phyloP scores from a whole-genome alignment of 164 flowering plant genomes.

The grape (Vitis vinifera) region ASM3070453v1 NC_081812.1:14208001-14208500 shows the following conservation, averaged over 20 bases:
- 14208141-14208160: conserved; percentile 6
- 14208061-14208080: conserved; percentile 84
- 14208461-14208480: too few species aligned
- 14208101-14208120: conserved; percentile 31
- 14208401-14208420: too few species aligned
- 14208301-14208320: conserved; percentile 3
- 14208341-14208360: too few species aligned
- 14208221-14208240: conserved; percentile 97
- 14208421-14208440: too few species aligned
- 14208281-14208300: conserved; percentile 81
- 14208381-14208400: too few species aligned
- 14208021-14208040: conserved; percentile 89
- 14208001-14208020: conserved; percentile 52
- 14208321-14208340: too few species aligned
- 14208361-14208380: too few species aligned
- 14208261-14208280: conserved; percentile 93
- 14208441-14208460: too few species aligned
- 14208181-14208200: conserved; percentile 26
- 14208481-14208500: too few species aligned
- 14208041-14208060: conserved; percentile 89
- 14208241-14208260: conserved; percentile 89
- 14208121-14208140: conserved; percentile 8
- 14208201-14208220: conserved; percentile 94
- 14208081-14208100: conserved; percentile 91
- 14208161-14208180: not conserved